phyloP scores from a whole-genome alignment of 257 asterid genomes.

The Fraxinus excelsior region DNA sequence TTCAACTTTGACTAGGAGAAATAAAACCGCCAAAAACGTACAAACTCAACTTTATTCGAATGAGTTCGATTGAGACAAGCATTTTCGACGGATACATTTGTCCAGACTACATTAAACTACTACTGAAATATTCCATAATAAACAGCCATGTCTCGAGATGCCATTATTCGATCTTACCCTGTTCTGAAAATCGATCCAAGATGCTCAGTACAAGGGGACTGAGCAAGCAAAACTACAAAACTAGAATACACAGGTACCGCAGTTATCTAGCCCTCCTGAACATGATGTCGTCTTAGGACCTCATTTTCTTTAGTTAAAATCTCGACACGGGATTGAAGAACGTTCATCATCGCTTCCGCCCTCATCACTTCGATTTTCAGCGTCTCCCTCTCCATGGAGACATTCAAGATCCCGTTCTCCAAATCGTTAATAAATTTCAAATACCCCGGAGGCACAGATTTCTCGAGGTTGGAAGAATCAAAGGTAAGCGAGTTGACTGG shows the following conservation, averaged over 20 bases:
- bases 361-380: constrained; percentile 95
- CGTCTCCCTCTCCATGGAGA: constrained; percentile 88
- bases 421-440: constrained; percentile 79
- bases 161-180: constrained; percentile 37
- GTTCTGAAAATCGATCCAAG: constrained; percentile 29
- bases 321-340: constrained; percentile 77
- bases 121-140: constrained; percentile 33
- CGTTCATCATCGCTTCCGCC: constrained; percentile 86
- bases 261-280: constrained; percentile 32
- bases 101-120: constrained; percentile 29
- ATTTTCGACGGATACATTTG: constrained; percentile 41
- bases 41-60: constrained; percentile 36
- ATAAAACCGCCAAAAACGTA: background rate
- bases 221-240: constrained; percentile 27
- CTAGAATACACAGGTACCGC: constrained; percentile 19
- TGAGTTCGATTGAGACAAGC: constrained; percentile 13
- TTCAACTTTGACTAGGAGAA: too few species aligned
- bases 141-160: constrained; percentile 30
- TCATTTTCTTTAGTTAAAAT: constrained; percentile 65
- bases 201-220: constrained; percentile 14
- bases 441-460: constrained; percentile 91
- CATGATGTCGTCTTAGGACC: constrained; percentile 43
- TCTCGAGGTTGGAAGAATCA: constrained; percentile 91
- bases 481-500: constrained; percentile 46
- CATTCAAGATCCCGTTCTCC: constrained; percentile 78